Conservation (phyloP, 805 yeast species). For the Lipomyces chichibuensis region DNA sequence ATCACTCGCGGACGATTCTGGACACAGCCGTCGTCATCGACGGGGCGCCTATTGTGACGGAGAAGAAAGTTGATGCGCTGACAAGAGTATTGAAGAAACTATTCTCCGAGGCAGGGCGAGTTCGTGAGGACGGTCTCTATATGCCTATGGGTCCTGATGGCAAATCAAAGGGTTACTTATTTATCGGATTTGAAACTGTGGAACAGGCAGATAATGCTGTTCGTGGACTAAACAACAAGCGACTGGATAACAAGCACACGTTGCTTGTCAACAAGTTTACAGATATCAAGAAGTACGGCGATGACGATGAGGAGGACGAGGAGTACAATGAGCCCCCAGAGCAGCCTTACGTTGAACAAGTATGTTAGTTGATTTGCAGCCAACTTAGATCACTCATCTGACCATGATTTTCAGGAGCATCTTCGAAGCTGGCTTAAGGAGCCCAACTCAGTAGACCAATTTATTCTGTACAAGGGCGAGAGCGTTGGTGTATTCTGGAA, state of each 20-base stretch:
- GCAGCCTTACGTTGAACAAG: slow-evolving; percentile 68
- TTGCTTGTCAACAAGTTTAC: slow-evolving; percentile 77
- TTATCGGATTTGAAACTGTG: slow-evolving; percentile 74
- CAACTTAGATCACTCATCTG: not conserved
- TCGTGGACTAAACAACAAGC: slow-evolving; percentile 79
- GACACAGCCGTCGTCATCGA: slow-evolving; percentile 85
- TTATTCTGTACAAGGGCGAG: slow-evolving; percentile 75
- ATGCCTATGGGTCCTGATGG: slow-evolving; percentile 76
- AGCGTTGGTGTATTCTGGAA: slow-evolving; percentile 87
- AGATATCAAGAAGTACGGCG: slow-evolving; percentile 79
- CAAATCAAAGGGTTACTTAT: slow-evolving; percentile 76
- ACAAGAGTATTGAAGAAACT: slow-evolving; percentile 83
- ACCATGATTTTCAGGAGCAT: slow-evolving; percentile 54
- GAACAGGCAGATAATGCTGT: slow-evolving; percentile 77
- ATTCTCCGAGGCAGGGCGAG: slow-evolving; percentile 75
- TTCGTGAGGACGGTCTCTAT: slow-evolving; percentile 64
- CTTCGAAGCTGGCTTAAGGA: slow-evolving; percentile 91
- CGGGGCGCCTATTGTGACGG: slow-evolving; percentile 96
- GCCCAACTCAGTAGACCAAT: slow-evolving; percentile 86
- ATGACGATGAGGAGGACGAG: slow-evolving; percentile 59
- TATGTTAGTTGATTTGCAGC: slow-evolving; percentile 5
- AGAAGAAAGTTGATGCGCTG: slow-evolving; percentile 78
- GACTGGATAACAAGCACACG: slow-evolving; percentile 91
- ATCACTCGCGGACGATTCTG: slow-evolving; percentile 41
- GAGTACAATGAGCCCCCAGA: slow-evolving; percentile 69